Conservation (phyloP, 495 filamentous ascomycete genomes). For the Trichoderma virens region DNA sequence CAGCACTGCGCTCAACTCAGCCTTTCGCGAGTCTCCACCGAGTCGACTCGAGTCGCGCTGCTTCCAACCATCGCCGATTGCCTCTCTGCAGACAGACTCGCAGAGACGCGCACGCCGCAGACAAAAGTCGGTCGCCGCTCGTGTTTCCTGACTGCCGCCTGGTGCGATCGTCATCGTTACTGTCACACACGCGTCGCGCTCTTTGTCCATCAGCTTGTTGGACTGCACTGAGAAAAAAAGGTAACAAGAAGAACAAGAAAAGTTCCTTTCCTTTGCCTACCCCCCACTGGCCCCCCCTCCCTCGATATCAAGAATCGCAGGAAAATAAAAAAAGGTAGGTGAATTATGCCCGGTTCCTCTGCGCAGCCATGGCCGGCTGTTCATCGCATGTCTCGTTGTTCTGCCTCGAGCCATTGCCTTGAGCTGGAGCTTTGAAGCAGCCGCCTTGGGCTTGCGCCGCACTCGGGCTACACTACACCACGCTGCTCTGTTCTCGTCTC, state of each 20-base stretch:
- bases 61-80: slow-evolving; percentile 3
- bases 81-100: neutral
- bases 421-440: slow-evolving; percentile 2
- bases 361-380: slow-evolving; percentile 6
- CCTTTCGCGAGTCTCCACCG: slow-evolving; percentile 3
- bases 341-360: neutral
- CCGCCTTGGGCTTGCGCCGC: slow-evolving; percentile 3
- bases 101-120: slow-evolving; percentile 6
- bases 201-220: neutral
- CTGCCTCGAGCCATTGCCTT: neutral
- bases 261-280: neutral
- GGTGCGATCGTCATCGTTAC: neutral
- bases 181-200: slow-evolving; percentile 6
- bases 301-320: neutral
- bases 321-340: neutral
- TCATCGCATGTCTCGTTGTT: neutral
- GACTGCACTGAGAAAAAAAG: neutral
- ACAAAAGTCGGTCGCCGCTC: slow-evolving; percentile 8
- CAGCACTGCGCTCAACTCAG: neutral
- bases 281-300: neutral
- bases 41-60: slow-evolving; percentile 1
- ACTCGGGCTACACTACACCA: slow-evolving; percentile 1
- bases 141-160: slow-evolving; percentile 7
- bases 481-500: slow-evolving; percentile 7
- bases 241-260: neutral